phyloP scores from a whole-genome alignment of 2,329 filamentous ascomycete genomes.

The Penicillium sp. region DNA sequence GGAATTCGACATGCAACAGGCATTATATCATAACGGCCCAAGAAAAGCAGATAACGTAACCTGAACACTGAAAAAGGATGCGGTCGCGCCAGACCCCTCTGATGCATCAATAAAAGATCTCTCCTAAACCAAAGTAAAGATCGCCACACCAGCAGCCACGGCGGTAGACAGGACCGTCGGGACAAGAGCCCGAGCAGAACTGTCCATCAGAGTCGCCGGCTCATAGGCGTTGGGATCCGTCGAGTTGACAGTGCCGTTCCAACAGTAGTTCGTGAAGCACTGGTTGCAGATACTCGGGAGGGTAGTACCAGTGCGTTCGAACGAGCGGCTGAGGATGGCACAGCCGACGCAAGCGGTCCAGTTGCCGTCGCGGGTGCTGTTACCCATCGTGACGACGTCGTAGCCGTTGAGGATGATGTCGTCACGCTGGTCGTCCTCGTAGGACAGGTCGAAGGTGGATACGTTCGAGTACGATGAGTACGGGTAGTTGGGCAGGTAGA shows the following conservation, averaged over 20 bases:
- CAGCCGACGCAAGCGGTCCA: conserved; percentile 88
- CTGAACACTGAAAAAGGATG: too few species aligned
- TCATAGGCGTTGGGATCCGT: conserved; percentile 42
- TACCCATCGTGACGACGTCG: conserved; percentile 77
- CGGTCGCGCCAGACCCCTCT: background rate
- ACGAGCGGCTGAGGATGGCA: conserved; percentile 74
- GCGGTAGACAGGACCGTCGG: conserved; percentile 15
- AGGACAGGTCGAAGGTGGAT: conserved; percentile 68
- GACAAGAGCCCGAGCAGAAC: conserved; percentile 7
- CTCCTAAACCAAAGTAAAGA: conserved; percentile 15
- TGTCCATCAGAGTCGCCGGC: conserved; percentile 30
- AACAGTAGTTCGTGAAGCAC: conserved; percentile 86
- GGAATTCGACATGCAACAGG: too few species aligned
- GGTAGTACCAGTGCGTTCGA: conserved; percentile 65
- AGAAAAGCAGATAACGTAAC: too few species aligned
- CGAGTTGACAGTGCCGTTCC: conserved; percentile 69
- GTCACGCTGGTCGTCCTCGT: conserved; percentile 66
- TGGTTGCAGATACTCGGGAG: conserved; percentile 68
- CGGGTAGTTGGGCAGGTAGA: conserved; percentile 85
- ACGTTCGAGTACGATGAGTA: conserved; percentile 75
- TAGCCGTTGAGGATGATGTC: conserved; percentile 83
- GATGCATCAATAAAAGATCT: background rate
- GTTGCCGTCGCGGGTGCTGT: conserved; percentile 67
- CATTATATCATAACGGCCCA: too few species aligned
- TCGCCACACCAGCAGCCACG: conserved; percentile 9